A percentile compares a stretch with the other conserved stretches of the same genome.
Evolutionary conservation across 2,329 filamentous ascomycete species (phyloP).

Genomic region (Alternaria angustiovoidea): DNA sequence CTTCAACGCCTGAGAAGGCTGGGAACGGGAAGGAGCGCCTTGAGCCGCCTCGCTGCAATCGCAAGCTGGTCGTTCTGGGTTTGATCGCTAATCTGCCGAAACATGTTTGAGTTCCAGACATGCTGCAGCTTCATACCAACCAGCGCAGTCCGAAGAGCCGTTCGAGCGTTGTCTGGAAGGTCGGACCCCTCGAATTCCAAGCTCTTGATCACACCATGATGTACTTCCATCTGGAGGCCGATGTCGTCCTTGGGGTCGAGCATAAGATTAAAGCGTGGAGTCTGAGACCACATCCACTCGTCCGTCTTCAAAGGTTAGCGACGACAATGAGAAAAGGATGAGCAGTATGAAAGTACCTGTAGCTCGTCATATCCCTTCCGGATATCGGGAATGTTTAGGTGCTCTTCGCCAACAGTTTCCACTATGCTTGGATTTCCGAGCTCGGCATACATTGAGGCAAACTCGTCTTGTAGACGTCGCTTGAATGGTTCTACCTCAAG

Average conservation of each 20-base stretch:
- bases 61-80: constrained; percentile 22
- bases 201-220: constrained; percentile 65
- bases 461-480: constrained; percentile 62
- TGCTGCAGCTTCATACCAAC: constrained; percentile 59
- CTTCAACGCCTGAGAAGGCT: constrained; percentile 18
- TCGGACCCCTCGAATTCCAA: constrained; percentile 44
- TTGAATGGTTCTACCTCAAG: constrained; percentile 59
- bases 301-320: constrained; percentile 60
- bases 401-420: constrained; percentile 62
- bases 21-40: constrained; percentile 34
- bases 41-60: constrained; percentile 27
- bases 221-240: constrained; percentile 50
- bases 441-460: constrained; percentile 70
- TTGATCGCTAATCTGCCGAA: constrained; percentile 27
- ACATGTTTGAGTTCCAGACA: constrained; percentile 52
- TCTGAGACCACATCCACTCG: constrained; percentile 85
- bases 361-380: constrained; percentile 69
- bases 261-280: constrained; percentile 77
- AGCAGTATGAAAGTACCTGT: constrained; percentile 55
- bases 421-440: constrained; percentile 49
- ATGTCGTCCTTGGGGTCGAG: constrained; percentile 58
- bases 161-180: constrained; percentile 13
- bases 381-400: constrained; percentile 63
- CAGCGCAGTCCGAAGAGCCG: constrained; percentile 29
- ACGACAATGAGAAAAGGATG: not conserved